Conservation (phyloP, 257 asterid genomes). For the Jacaranda mimosifolia region DNA sequence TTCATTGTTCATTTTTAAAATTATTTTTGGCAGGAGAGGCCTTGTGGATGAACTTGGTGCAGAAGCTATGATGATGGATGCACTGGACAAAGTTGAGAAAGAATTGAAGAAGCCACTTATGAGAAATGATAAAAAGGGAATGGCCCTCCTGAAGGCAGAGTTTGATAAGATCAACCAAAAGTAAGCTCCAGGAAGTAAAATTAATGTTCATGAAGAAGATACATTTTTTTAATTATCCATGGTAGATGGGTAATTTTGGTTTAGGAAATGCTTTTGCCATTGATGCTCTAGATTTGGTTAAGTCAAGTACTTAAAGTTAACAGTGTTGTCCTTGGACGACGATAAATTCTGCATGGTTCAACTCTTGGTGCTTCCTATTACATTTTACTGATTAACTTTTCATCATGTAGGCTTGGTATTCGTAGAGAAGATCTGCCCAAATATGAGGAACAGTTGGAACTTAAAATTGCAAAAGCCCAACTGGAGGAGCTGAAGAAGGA, state of each 20-base stretch:
- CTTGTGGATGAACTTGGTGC: slow-evolving; percentile 80
- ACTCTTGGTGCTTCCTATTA: slow-evolving; percentile 16
- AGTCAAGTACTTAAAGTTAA: neutral
- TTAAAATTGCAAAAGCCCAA: slow-evolving; percentile 88
- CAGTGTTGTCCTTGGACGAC: slow-evolving; percentile 13
- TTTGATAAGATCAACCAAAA: slow-evolving; percentile 91
- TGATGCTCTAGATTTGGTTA: neutral
- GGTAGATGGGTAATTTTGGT: neutral
- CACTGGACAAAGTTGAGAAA: slow-evolving; percentile 88
- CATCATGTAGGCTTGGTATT: slow-evolving; percentile 76
- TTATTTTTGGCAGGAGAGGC: slow-evolving; percentile 74
- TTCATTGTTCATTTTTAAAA: slow-evolving; percentile 17
- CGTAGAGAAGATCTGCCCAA: slow-evolving; percentile 83
- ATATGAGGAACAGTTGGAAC: slow-evolving; percentile 85
- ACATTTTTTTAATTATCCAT: slow-evolving; percentile 6
- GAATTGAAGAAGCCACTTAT: slow-evolving; percentile 84
- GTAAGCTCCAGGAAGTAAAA: slow-evolving; percentile 55
- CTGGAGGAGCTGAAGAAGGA: slow-evolving; percentile 89
- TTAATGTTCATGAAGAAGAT: slow-evolving; percentile 22
- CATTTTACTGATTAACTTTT: slow-evolving; percentile 19
- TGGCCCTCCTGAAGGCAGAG: slow-evolving; percentile 78
- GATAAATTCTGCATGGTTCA: slow-evolving; percentile 31
- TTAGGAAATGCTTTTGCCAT: slow-evolving; percentile 6
- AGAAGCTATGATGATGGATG: slow-evolving; percentile 86
- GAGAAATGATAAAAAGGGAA: slow-evolving; percentile 93